Base-by-base conservation (phyloP, 495 filamentous ascomycete genomes). In the Daldinia grandis region DNA sequence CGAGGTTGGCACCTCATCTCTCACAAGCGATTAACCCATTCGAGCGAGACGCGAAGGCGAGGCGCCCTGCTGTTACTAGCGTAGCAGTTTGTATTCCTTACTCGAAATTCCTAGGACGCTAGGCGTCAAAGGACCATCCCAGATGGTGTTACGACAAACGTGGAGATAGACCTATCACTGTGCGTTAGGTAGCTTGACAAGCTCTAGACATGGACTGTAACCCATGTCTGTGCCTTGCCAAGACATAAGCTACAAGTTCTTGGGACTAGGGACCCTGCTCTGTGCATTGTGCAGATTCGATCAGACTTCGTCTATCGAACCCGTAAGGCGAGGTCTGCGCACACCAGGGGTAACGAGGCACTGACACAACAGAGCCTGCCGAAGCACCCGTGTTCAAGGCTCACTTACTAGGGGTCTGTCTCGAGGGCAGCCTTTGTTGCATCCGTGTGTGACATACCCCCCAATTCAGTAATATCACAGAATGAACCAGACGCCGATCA, bases 251-350 rank as follows among this genome's bases (percentile, higher is more conserved):
- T 35, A 35, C n/a, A 7, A 35, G 30, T 14, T 67, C 31, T 47
- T 30, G 64, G 50, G 64, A 68, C 64, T 27, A 68, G 59, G 55
- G 50, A 30, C 69, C 69, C 59, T 68, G 55, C 53, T 50, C 58
- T 50, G 37, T 64, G 69, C 59, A 64, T 66, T 62, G 42, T 38
- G 54, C 64, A 72, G 63, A 72, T 68, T 72, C 49, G 69, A 72
- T 72, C 58, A 67, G 54, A 40, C 64, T 57, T 72, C 64, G 64
- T 72, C 69, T 64, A 72, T 72, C 69, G 60, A 67, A 38, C 60
- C 55, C 59, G 53, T 68, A 64, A 64, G 69, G 69, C 64, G 30
- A 64, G 31, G 42, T 30, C 42, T 53, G 28, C 38, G 30, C 60
- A 56, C 60, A 38, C 14, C 60, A 49, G 59, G 64, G 49, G 24